phyloP scores from a whole-genome alignment of 768 basidiomycete genomes.

The Hebeloma cylindrosporum region DNA sequence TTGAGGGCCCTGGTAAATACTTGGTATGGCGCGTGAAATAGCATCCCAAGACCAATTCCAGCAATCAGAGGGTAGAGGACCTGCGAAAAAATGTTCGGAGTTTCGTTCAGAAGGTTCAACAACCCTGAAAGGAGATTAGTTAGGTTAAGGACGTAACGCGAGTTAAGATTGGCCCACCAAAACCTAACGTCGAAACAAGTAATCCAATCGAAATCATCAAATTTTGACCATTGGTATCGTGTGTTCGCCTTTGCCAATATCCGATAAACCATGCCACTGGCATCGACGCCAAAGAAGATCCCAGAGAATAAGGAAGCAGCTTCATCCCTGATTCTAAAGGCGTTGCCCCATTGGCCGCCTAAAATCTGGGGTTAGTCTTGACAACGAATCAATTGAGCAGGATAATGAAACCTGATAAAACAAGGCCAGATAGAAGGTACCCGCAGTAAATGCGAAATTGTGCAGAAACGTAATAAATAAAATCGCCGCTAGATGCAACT shows the following conservation, averaged over 20 bases:
- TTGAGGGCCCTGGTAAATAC: constrained; percentile 68
- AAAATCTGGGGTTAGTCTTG: constrained; percentile 8
- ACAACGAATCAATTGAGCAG: constrained; percentile 12
- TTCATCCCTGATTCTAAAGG: constrained; percentile 72
- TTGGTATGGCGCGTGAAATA: constrained; percentile 86
- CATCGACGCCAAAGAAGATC: constrained; percentile 82
- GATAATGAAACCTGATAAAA: constrained; percentile 67
- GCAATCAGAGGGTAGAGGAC: constrained; percentile 64
- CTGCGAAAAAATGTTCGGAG: constrained; percentile 46
- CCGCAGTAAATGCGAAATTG: constrained; percentile 80
- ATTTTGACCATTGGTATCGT: constrained; percentile 65
- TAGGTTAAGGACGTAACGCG: constrained; percentile 15
- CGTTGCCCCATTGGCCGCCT: constrained; percentile 68
- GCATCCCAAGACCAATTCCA: constrained; percentile 78
- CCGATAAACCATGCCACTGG: constrained; percentile 84
- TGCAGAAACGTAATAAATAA: constrained; percentile 76
- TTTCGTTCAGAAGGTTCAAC: constrained; percentile 59
- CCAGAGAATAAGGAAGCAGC: constrained; percentile 82
- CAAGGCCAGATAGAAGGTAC: constrained; percentile 83
- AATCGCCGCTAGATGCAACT: constrained; percentile 50
- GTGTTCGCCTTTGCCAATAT: constrained; percentile 56
- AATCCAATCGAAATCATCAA: constrained; percentile 63
- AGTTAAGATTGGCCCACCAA: constrained; percentile 48
- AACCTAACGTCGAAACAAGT: constrained; percentile 64
- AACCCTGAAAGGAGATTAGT: constrained; percentile 49